phyloP scores from a whole-genome alignment of 129 eudicot genomes.

The Flaveria robusta region DNA sequence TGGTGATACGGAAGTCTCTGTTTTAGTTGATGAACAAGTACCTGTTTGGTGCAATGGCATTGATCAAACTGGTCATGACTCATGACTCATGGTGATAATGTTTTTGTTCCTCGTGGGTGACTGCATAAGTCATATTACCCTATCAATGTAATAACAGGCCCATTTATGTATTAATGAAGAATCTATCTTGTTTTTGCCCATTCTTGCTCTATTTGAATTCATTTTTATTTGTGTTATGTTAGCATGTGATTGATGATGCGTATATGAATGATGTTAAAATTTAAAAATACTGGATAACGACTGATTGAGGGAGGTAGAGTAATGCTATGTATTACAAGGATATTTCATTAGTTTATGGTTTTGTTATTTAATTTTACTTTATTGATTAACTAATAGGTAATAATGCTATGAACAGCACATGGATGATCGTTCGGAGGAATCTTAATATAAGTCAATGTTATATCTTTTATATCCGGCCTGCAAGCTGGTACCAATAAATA shows the following conservation, averaged over 20 bases:
- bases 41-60: constrained; percentile 32
- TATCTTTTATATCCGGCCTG: not conserved
- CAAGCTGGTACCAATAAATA: not conserved
- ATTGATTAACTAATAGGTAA: not conserved
- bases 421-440: constrained; percentile 5
- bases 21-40: constrained; percentile 47
- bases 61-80: constrained; percentile 45
- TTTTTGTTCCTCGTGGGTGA: constrained; percentile 51
- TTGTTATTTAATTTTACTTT: not conserved
- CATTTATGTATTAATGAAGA: constrained; percentile 23
- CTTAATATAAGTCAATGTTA: constrained; percentile 12
- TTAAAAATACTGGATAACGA: not conserved
- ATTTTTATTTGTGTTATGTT: not conserved
- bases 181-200: constrained; percentile 15
- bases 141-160: constrained; percentile 22
- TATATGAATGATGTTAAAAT: constrained; percentile 8
- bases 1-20: constrained; percentile 47
- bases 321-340: not conserved
- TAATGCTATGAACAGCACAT: constrained; percentile 6
- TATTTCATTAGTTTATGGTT: constrained; percentile 14
- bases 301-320: not conserved
- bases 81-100: constrained; percentile 46
- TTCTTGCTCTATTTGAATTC: constrained; percentile 22
- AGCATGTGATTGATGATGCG: constrained; percentile 20
- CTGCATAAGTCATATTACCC: constrained; percentile 12